phyloP scores from a whole-genome alignment of 768 basidiomycete species.

The Russula sp. region DNA sequence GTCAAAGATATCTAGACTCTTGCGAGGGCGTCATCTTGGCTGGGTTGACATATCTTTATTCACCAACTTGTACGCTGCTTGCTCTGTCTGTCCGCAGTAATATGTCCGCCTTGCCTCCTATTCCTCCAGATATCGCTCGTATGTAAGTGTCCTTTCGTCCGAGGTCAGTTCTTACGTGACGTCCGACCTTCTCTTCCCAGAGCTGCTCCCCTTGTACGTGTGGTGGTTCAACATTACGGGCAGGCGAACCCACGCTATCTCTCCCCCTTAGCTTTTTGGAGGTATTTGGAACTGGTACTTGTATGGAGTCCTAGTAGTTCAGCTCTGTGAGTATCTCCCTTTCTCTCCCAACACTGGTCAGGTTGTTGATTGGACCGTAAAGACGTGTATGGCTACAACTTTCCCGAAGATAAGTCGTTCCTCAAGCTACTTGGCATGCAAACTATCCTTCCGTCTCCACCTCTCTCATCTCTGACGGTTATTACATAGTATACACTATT shows the following conservation, averaged over 20 bases:
- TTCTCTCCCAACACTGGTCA: no score
- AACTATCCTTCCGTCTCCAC: neutral
- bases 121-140: neutral
- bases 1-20: neutral
- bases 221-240: neutral
- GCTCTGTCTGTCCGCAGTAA: no score
- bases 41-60: neutral
- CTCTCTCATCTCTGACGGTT: neutral
- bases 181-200: neutral
- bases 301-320: conserved; percentile 28
- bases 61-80: neutral
- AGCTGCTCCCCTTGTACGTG: conserved; percentile 1
- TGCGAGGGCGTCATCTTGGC: neutral
- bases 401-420: neutral
- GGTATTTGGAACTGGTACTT: conserved; percentile 26
- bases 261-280: neutral
- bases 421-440: conserved; percentile 5
- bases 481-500: conserved; percentile 25
- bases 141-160: neutral
- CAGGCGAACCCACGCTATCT: neutral
- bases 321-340: conserved; percentile 26
- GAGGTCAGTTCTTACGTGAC: neutral
- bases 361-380: neutral
- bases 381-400: conserved; percentile 17
- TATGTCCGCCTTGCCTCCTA: neutral